These are phyloP conservation scores for Paspalum vaginatum DNA, from an alignment of 176 grass and related monocot species.

Conservation along the genomic window DNA sequence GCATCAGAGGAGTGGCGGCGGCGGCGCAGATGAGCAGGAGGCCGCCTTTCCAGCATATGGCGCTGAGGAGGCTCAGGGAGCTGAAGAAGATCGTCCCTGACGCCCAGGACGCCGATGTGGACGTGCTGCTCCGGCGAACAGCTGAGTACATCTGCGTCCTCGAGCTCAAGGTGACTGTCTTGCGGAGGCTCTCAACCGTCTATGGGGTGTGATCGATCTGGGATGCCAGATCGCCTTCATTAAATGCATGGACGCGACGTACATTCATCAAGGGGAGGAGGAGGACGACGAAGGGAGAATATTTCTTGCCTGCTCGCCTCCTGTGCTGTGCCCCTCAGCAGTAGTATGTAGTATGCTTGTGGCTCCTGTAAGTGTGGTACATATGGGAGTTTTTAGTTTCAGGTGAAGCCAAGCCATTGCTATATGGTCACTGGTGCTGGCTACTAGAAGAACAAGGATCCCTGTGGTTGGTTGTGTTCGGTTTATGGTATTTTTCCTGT, in stretches of 20 bases:
- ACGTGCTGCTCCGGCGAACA: slow-evolving; percentile 58
- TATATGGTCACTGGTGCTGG: slow-evolving; percentile 4
- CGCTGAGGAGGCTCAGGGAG: slow-evolving; percentile 62
- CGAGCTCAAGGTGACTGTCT: slow-evolving; percentile 57
- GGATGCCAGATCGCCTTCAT: not conserved
- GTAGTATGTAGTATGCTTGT: slow-evolving; percentile 46
- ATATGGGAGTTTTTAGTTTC: slow-evolving; percentile 32
- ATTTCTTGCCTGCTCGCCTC: slow-evolving; percentile 46
- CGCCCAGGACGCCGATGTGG: slow-evolving; percentile 28
- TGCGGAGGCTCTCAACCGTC: slow-evolving; percentile 55
- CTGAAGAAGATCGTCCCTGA: slow-evolving; percentile 75
- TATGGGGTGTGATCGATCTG: slow-evolving; percentile 35
- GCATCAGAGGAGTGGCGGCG: slow-evolving; percentile 8
- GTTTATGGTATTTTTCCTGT: slow-evolving; percentile 15
- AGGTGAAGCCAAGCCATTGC: slow-evolving; percentile 35
- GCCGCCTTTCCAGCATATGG: slow-evolving; percentile 50
- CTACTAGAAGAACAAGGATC: slow-evolving; percentile 18
- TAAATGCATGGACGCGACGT: too few relatives aligned
- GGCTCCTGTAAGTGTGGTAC: slow-evolving; percentile 33
- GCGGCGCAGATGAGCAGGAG: slow-evolving; percentile 25
- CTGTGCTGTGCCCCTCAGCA: slow-evolving; percentile 28
- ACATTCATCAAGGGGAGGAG: slow-evolving; percentile 21
- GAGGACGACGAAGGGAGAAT: not conserved
- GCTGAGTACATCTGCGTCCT: slow-evolving; percentile 75
- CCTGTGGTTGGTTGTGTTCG: slow-evolving; percentile 5